These are phyloP conservation scores for Pseudozyma flocculosa DNA, from an alignment of 1,284 basidiomycete species.

Conservation along the genomic window DNA sequence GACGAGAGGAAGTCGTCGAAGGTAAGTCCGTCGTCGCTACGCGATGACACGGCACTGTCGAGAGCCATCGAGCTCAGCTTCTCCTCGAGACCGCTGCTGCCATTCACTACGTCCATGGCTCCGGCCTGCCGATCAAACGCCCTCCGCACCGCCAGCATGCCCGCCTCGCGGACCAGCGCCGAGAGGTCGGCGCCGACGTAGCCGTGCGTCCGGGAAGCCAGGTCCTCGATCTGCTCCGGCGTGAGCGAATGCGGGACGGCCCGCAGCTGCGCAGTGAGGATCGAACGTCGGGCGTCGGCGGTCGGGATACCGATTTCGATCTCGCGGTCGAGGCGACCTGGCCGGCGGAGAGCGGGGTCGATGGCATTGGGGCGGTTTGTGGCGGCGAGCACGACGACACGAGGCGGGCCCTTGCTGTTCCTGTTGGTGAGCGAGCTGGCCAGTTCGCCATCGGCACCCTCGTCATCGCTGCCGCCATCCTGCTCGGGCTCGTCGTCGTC, in stretches of 20 bases:
- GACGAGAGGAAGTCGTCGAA: conserved; percentile 70
- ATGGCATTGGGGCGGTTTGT: conserved; percentile 97
- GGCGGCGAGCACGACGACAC: conserved; percentile 92
- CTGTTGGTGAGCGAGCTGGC: no score
- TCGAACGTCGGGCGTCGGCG: conserved; percentile 75
- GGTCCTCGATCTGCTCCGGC: conserved; percentile 65
- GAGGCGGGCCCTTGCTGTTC: conserved; percentile 36
- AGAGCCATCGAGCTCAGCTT: conserved; percentile 27
- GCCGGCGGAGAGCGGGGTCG: conserved; percentile 88
- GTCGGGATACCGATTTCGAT: conserved; percentile 97
- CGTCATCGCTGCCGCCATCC: conserved; percentile 44
- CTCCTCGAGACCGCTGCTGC: conserved; percentile 11
- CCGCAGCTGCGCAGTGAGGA: conserved; percentile 76
- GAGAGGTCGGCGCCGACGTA: conserved; percentile 96
- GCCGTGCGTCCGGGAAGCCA: conserved; percentile 84
- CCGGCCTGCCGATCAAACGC: conserved; percentile 19
- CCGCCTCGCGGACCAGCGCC: conserved; percentile 88
- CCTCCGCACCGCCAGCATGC: conserved; percentile 84
- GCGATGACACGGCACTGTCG: background rate
- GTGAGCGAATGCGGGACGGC: conserved; percentile 77
- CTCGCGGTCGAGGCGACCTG: conserved; percentile 93
- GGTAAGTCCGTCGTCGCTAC: conserved; percentile 36
- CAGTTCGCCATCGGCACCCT: conserved; percentile 2
- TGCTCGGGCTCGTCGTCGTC: conserved; percentile 34
- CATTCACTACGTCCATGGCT: no score